Conservation (phyloP, 306 rosid genomes). For the Dalbergia cultrata region DNA sequence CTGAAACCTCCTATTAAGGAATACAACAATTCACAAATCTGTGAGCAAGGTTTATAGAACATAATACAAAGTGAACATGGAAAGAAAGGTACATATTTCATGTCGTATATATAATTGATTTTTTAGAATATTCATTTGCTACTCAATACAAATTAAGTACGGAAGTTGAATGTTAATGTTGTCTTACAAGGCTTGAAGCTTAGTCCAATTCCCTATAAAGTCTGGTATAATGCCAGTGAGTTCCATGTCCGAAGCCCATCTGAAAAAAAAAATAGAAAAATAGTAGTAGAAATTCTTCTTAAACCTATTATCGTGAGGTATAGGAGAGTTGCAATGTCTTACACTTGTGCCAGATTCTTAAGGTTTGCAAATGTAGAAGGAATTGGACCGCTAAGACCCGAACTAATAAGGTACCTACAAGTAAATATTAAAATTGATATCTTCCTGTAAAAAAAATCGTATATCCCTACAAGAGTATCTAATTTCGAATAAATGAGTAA, state of each 20-base stretch:
- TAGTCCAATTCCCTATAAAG: slow-evolving; percentile 78
- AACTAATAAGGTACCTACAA: slow-evolving; percentile 76
- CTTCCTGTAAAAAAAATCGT: background rate
- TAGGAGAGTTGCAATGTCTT: slow-evolving; percentile 52
- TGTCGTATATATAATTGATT: background rate
- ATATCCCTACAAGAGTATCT: background rate
- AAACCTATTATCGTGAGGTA: background rate
- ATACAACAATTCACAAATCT: slow-evolving; percentile 22
- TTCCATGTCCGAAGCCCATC: slow-evolving; percentile 76
- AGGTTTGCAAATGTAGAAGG: slow-evolving; percentile 77
- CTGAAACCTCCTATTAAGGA: slow-evolving; percentile 71
- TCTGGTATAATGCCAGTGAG: slow-evolving; percentile 75
- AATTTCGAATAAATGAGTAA: slow-evolving; percentile 1
- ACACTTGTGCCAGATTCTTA: slow-evolving; percentile 58
- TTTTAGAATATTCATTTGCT: background rate
- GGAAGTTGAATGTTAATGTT: background rate
- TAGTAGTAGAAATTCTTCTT: background rate
- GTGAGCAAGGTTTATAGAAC: slow-evolving; percentile 15
- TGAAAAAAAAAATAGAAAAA: slow-evolving; percentile 48
- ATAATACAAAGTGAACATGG: background rate
- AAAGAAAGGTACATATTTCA: background rate
- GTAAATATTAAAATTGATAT: slow-evolving; percentile 44
- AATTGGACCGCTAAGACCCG: slow-evolving; percentile 81
- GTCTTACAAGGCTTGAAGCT: slow-evolving; percentile 72
- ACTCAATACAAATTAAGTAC: background rate